Conservation (phyloP, 192 early-diverging fungal species). For the Chytriomyces sp. region DNA sequence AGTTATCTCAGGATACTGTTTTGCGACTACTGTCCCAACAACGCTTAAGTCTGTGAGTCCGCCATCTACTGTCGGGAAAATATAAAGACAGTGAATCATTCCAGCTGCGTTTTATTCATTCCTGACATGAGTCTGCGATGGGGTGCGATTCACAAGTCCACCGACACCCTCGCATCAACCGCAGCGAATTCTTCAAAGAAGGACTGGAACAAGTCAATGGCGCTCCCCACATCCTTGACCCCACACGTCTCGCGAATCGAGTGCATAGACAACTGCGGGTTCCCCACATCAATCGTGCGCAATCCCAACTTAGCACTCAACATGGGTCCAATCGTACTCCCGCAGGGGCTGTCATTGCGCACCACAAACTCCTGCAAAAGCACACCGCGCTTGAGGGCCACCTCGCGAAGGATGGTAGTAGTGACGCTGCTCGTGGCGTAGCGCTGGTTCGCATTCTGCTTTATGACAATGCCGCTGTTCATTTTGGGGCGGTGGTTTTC, state of each 20-base stretch:
- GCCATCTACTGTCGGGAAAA: no score
- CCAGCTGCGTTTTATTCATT: no score
- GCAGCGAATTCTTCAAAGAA: slow-evolving; percentile 68
- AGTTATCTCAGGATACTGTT: no score
- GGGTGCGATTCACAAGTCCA: slow-evolving; percentile 4
- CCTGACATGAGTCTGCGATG: no score
- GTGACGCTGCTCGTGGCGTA: slow-evolving; percentile 64
- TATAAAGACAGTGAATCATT: no score
- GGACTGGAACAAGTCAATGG: slow-evolving; percentile 83
- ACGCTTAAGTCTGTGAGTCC: no score
- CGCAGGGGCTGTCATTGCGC: slow-evolving; percentile 92
- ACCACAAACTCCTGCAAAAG: slow-evolving; percentile 83
- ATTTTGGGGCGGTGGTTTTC: slow-evolving; percentile 88
- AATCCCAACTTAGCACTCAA: slow-evolving; percentile 90
- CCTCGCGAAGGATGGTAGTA: slow-evolving; percentile 55
- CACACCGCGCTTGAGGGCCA: slow-evolving; percentile 75
- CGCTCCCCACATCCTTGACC: slow-evolving; percentile 80
- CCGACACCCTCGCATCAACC: neutral
- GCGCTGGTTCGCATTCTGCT: slow-evolving; percentile 94
- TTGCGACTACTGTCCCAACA: no score
- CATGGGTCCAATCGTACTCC: slow-evolving; percentile 98
- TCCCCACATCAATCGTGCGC: slow-evolving; percentile 95
- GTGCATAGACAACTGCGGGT: slow-evolving; percentile 96
- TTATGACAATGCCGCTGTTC: slow-evolving; percentile 90
- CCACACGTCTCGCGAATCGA: slow-evolving; percentile 92